A percentile compares a stretch with the other conserved stretches of the same genome.
phyloP scores from a whole-genome alignment of 371 early-diverging fungal species.

The Paraphysoderma sedebokerense region DNA sequence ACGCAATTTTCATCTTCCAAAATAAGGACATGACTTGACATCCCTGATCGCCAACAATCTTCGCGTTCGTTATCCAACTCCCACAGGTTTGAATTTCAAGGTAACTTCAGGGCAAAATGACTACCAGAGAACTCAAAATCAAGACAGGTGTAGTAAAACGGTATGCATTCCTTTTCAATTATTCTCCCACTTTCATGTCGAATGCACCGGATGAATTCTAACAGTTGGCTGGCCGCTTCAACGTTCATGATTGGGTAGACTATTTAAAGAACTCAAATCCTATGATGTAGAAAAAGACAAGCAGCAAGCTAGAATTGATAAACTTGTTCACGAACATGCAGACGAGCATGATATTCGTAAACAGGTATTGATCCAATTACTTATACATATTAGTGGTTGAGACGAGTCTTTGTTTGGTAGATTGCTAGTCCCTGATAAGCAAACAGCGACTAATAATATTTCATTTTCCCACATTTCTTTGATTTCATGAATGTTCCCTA shows the following conservation, averaged over 20 bases:
- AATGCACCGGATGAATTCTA: background rate
- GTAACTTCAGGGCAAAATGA: no score
- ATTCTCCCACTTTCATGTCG: background rate
- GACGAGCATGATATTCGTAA: slow-evolving; percentile 51
- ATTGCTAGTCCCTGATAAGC: background rate
- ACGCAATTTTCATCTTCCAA: no score
- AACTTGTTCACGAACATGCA: slow-evolving; percentile 28
- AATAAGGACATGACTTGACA: no score
- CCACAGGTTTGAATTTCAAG: no score
- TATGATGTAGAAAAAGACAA: slow-evolving; percentile 38
- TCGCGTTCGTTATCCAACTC: no score
- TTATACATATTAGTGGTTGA: no score
- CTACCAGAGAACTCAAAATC: slow-evolving; percentile 39
- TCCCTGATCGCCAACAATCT: no score
- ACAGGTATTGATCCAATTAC: no score
- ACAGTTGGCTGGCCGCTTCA: background rate
- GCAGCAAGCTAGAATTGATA: slow-evolving; percentile 48
- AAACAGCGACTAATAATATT: slow-evolving; percentile 1
- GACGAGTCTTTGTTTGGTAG: background rate
- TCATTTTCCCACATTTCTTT: background rate
- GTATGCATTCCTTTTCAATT: slow-evolving; percentile 13
- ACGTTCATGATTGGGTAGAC: slow-evolving; percentile 20
- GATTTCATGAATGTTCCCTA: no score
- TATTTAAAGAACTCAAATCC: slow-evolving; percentile 36
- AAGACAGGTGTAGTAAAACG: slow-evolving; percentile 49